phyloP scores from a whole-genome alignment of 768 basidiomycete species.

The Phlebiopsis gigantea region DNA sequence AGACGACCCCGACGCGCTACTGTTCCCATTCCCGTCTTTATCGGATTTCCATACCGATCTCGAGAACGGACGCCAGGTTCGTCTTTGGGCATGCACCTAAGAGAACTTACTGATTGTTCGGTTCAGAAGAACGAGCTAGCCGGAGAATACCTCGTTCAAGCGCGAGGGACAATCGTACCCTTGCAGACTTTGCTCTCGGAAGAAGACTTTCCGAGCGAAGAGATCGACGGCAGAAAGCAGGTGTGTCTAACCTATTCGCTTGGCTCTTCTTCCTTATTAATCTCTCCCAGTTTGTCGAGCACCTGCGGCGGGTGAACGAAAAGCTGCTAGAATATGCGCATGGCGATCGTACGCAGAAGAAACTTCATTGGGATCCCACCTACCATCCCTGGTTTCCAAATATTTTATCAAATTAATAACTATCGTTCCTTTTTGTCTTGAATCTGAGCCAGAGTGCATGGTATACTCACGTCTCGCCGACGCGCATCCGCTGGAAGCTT shows the following conservation, averaged over 20 bases:
- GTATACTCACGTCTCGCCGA: neutral
- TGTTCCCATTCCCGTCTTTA: slow-evolving; percentile 54
- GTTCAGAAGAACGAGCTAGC: slow-evolving; percentile 36
- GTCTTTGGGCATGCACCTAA: neutral
- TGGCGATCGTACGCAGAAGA: neutral
- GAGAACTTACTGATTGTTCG: neutral
- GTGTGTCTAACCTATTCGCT: too few relatives aligned
- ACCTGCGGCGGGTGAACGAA: neutral
- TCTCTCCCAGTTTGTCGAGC: neutral
- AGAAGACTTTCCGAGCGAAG: slow-evolving; percentile 6
- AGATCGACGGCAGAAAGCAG: slow-evolving; percentile 8
- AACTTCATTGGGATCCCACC: slow-evolving; percentile 12
- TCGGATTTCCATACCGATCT: slow-evolving; percentile 39
- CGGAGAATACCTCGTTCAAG: slow-evolving; percentile 36
- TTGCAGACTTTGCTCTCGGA: slow-evolving; percentile 8
- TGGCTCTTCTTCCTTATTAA: neutral
- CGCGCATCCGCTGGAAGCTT: neutral
- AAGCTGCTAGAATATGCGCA: neutral
- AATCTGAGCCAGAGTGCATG: neutral
- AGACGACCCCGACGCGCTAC: slow-evolving; percentile 38
- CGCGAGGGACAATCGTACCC: slow-evolving; percentile 33
- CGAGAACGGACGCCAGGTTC: slow-evolving; percentile 24
- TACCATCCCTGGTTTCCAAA: neutral
- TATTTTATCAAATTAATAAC: neutral
- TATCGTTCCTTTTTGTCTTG: neutral